Evolutionary conservation across 1,284 basidiomycete species (phyloP), one percentile per base, ranked within the genome.

Genomic region (Cryptococcus sp.): DNA sequence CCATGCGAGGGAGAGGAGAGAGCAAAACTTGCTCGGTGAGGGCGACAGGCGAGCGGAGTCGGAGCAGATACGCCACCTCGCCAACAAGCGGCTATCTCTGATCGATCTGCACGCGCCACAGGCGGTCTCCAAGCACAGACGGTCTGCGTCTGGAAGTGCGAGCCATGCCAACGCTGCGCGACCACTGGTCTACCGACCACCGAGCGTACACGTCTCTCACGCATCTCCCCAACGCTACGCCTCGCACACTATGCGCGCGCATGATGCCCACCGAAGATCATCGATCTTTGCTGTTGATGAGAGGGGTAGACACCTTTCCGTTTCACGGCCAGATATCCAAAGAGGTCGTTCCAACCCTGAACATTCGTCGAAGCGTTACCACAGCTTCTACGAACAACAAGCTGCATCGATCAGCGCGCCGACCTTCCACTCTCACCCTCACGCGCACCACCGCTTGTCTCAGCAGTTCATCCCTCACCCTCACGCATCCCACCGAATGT

Each of bases 1-100:
- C 2, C 48, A 52, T 20, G 70, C 71, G 2, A 58, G 73, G 20
- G 73, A 72, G 47, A 60, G 72, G 30, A 63, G 73, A 20, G 57
- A 64, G 20, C 61, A 66, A 19, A 65, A 64, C 42, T 51, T 54
- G 11, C 39, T 60, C 7, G 72, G 71, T 20, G 67, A 68, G 23
- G 58, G 63, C 16, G 71, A 72, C 45, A 64, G 68, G 46, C 55
- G 57, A 23, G 71, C 68, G 10, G 67, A 56, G 35, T 54, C 41
- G 16, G 64, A 66, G 38, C 25, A 45, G 41, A 57, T 61, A 20
- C 25, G 50, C 42, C 22, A n/a, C 5, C 42, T 45, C n/a, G 43
- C 54, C 13, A 53, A 47, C 19, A 50, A 52, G 25, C 20, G 57
- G 23, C 51, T 39, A 6, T 50, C 47, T n/a, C 49, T 59, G 43